Conservation (phyloP, 768 basidiomycete species). For the Steccherinum ochraceum region DNA sequence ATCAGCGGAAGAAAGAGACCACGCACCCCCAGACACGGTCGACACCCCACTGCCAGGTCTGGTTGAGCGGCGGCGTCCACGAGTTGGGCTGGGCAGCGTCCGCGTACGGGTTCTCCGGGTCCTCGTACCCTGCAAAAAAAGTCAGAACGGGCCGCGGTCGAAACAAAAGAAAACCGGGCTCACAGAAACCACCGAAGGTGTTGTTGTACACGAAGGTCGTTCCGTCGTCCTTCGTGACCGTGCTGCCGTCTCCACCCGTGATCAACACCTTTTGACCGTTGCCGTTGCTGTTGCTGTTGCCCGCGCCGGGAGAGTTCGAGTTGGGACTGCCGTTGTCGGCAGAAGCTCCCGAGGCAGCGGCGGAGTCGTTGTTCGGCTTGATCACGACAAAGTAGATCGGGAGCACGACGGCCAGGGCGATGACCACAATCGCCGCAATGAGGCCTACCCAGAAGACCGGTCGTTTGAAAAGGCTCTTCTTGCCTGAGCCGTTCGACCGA, state of each 20-base stretch:
- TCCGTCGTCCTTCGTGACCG: constrained; percentile 59
- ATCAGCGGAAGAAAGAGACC: constrained; percentile 4
- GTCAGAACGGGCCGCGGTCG: constrained; percentile 3
- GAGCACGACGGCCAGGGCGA: constrained; percentile 23
- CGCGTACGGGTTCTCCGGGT: constrained; percentile 71
- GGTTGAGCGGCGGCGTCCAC: constrained; percentile 76
- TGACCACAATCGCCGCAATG: constrained; percentile 12
- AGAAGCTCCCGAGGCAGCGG: constrained; percentile 3
- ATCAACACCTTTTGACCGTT: constrained; percentile 12
- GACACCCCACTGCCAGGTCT: constrained; percentile 63
- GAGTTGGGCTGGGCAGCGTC: constrained; percentile 68
- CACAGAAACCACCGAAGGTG: constrained; percentile 68
- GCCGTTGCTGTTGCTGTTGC: neutral
- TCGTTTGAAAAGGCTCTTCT: constrained; percentile 8
- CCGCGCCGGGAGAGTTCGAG: neutral
- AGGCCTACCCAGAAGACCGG: constrained; percentile 16
- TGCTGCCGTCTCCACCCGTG: constrained; percentile 63
- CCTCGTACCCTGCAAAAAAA: constrained; percentile 45
- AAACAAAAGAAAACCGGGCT: constrained; percentile 22
- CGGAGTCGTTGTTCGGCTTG: constrained; percentile 13
- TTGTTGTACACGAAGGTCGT: constrained; percentile 72
- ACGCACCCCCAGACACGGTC: constrained; percentile 57
- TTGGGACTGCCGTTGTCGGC: constrained; percentile 2
- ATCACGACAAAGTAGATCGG: constrained; percentile 22
- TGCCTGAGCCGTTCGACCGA: neutral